phyloP scores from a whole-genome alignment of 768 basidiomycete species.

The Auricularia heimuer region DNA sequence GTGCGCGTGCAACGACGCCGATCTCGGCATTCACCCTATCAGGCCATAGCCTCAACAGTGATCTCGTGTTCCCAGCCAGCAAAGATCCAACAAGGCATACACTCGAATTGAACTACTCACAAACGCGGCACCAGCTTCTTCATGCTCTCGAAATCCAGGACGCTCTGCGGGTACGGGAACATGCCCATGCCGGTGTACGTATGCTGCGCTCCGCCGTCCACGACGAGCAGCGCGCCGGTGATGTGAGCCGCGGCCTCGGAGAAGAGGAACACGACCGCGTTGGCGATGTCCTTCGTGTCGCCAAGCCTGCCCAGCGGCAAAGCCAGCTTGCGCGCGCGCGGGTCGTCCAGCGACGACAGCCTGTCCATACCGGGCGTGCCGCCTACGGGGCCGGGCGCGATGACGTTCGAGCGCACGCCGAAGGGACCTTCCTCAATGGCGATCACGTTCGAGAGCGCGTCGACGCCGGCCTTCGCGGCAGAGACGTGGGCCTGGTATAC shows the following conservation, averaged over 20 bases:
- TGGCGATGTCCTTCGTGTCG: constrained; percentile 22
- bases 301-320: constrained; percentile 10
- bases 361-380: constrained; percentile 54
- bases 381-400: constrained; percentile 74
- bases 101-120: neutral
- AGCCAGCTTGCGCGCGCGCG: constrained; percentile 7
- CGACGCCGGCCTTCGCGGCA: constrained; percentile 90
- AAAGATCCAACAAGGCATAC: too few species aligned
- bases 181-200: constrained; percentile 1
- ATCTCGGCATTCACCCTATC: too few species aligned
- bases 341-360: constrained; percentile 14
- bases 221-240: constrained; percentile 24
- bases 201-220: constrained; percentile 10
- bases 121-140: neutral
- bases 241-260: constrained; percentile 27
- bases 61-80: too few species aligned
- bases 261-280: constrained; percentile 27
- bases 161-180: constrained; percentile 2
- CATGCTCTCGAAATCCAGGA: neutral
- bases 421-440: constrained; percentile 92
- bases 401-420: constrained; percentile 85
- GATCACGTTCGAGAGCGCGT: constrained; percentile 76
- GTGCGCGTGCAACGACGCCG: too few species aligned
- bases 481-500: constrained; percentile 75
- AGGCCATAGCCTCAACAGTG: too few species aligned